Conservation (phyloP, 495 filamentous ascomycete genomes). For the Halenospora varia region DNA sequence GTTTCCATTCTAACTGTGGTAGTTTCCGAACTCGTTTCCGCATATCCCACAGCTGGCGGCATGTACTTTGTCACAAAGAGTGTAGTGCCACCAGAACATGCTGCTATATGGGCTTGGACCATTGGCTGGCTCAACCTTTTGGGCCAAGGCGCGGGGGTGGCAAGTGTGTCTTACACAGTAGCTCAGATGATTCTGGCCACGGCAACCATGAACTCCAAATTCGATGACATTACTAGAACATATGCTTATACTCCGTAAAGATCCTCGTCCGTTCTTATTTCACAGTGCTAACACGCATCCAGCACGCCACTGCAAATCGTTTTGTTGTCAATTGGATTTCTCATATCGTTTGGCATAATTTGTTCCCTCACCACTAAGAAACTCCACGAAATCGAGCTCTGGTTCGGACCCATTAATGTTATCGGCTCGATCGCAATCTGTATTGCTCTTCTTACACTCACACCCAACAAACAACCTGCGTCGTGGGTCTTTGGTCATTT, state of each 20-base stretch:
- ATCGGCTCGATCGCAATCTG: constrained; percentile 57
- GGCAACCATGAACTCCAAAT: constrained; percentile 52
- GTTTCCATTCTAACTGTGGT: background rate
- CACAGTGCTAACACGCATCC: constrained; percentile 5
- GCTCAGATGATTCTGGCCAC: constrained; percentile 56
- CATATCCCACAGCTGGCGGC: constrained; percentile 59
- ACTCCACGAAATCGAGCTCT: constrained; percentile 59
- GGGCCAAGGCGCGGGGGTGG: constrained; percentile 56
- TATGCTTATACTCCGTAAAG: constrained; percentile 45
- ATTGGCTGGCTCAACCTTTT: constrained; percentile 62
- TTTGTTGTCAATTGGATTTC: constrained; percentile 51
- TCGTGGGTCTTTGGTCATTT: constrained; percentile 65
- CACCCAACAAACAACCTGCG: constrained; percentile 59
- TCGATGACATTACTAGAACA: constrained; percentile 31
- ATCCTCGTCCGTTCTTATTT: background rate
- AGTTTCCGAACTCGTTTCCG: constrained; percentile 57
- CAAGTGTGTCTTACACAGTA: constrained; percentile 53
- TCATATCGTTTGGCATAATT: constrained; percentile 56
- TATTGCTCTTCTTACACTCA: constrained; percentile 55
- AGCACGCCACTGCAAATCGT: constrained; percentile 63
- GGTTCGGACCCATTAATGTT: constrained; percentile 73
- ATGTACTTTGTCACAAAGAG: constrained; percentile 65
- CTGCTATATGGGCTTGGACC: constrained; percentile 56
- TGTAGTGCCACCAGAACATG: constrained; percentile 53
- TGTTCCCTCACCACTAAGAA: constrained; percentile 63